Conservation (phyloP, 768 basidiomycete genomes). For the Amanita polypyramis region DNA sequence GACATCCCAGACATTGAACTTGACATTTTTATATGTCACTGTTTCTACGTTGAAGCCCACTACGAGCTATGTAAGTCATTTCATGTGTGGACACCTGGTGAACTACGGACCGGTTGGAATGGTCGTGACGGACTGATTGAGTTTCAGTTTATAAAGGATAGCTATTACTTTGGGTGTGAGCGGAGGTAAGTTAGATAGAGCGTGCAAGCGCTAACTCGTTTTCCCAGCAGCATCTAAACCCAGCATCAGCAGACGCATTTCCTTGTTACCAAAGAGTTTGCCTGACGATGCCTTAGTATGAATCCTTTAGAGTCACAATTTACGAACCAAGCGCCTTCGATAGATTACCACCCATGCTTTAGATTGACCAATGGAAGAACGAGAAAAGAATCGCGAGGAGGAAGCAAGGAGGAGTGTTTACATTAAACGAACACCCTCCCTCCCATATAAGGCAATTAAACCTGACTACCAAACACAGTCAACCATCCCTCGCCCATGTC, state of each 20-base stretch:
- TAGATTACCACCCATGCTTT: conserved; percentile 74
- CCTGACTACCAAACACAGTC: conserved; percentile 51
- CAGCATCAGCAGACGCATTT: conserved; percentile 96
- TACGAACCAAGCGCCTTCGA: conserved; percentile 70
- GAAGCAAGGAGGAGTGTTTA: background rate
- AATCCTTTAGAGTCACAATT: conserved; percentile 7
- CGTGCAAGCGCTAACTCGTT: conserved; percentile 64
- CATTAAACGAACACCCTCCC: background rate
- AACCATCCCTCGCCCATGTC: conserved; percentile 91
- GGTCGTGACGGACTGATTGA: conserved; percentile 97
- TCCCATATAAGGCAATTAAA: background rate
- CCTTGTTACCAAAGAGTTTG: conserved; percentile 96
- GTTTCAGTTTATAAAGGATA: conserved; percentile 96
- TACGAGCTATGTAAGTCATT: conserved; percentile 17
- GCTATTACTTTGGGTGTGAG: conserved; percentile 36
- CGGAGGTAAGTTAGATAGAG: conserved; percentile 2
- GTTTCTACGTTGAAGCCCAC: conserved; percentile 99
- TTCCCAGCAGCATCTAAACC: conserved; percentile 98
- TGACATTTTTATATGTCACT: conserved; percentile 97
- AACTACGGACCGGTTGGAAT: conserved; percentile 77
- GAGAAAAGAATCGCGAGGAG: background rate
- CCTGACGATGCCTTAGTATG: conserved; percentile 32
- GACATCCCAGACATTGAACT: conserved; percentile 94
- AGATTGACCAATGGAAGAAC: background rate
- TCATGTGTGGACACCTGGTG: background rate